Percentiles rank a stretch among this genome's conserved stretches.
Conservation (phyloP, 371 early-diverging fungal genomes). For the Haplosporangium sp. region DNA sequence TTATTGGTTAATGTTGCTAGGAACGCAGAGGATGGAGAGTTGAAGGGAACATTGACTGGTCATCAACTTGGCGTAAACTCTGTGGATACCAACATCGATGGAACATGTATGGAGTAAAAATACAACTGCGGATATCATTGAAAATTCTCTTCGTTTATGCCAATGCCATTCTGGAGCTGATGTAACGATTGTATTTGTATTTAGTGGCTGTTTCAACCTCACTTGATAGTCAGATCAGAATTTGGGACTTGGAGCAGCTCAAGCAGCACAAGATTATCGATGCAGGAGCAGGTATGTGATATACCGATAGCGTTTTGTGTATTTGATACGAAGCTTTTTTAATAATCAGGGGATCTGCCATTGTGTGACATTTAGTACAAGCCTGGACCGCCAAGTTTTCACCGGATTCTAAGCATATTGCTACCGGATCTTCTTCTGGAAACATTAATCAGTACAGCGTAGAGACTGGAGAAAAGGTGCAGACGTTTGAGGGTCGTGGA, state of each 20-base stretch:
- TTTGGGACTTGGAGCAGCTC: conserved; percentile 80
- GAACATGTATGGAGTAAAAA: conserved; percentile 65
- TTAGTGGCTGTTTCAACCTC: conserved; percentile 81
- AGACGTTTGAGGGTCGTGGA: conserved; percentile 74
- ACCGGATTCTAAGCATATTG: conserved; percentile 78
- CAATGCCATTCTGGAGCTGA: neutral
- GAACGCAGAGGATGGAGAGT: conserved; percentile 73
- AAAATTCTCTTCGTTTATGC: neutral
- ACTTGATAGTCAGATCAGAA: conserved; percentile 80
- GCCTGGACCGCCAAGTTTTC: conserved; percentile 83
- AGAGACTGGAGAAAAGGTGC: conserved; percentile 72
- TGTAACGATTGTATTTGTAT: neutral
- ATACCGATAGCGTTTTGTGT: neutral
- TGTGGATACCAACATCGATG: conserved; percentile 73
- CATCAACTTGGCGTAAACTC: conserved; percentile 85
- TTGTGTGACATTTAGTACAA: conserved; percentile 57
- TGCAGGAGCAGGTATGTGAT: conserved; percentile 65
- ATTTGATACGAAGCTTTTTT: neutral
- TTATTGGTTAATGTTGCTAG: conserved; percentile 47
- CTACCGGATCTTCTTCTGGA: conserved; percentile 83
- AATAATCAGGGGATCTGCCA: too few species aligned
- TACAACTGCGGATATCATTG: neutral
- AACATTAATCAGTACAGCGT: conserved; percentile 75
- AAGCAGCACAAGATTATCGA: conserved; percentile 68
- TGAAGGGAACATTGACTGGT: conserved; percentile 71